Conservation (phyloP, 2,329 filamentous ascomycete species). For the Cladorrhinum sp. region DNA sequence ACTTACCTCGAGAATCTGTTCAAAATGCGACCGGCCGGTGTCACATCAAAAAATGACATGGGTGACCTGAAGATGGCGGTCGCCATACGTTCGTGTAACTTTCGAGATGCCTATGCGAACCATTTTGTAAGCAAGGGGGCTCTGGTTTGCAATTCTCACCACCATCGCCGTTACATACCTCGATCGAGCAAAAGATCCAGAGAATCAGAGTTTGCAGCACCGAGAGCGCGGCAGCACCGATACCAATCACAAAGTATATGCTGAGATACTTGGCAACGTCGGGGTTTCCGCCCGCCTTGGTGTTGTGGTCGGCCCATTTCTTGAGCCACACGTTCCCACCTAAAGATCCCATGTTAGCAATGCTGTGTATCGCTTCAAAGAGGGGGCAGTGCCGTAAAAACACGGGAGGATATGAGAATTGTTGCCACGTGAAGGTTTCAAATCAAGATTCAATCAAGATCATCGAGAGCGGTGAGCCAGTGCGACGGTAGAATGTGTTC, state of each 20-base stretch:
- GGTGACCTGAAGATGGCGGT: constrained; percentile 95
- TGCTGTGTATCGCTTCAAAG: background rate
- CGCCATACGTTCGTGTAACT: constrained; percentile 95
- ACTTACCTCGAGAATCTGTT: constrained; percentile 89
- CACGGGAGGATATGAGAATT: background rate
- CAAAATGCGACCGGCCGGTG: constrained; percentile 90
- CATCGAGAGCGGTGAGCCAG: constrained; percentile 2
- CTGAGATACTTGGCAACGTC: constrained; percentile 87
- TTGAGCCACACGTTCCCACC: constrained; percentile 90
- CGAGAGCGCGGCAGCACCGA: constrained; percentile 80
- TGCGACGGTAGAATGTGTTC: background rate
- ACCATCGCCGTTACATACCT: constrained; percentile 53
- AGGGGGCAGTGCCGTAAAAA: background rate
- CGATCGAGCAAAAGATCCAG: constrained; percentile 99
- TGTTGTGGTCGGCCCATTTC: constrained; percentile 82
- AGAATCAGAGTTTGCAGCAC: constrained; percentile 90
- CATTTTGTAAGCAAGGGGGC: constrained; percentile 16
- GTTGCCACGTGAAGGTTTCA: background rate
- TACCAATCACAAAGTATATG: constrained; percentile 91
- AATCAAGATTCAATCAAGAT: background rate
- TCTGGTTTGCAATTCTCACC: constrained; percentile 9
- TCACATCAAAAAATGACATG: constrained; percentile 99
- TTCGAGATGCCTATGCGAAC: constrained; percentile 71
- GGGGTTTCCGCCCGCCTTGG: constrained; percentile 63
- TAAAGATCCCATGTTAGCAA: constrained; percentile 31